Evolutionary conservation across 441 rosid genomes (phyloP).

Genomic region (Corymbia citriodora): DNA sequence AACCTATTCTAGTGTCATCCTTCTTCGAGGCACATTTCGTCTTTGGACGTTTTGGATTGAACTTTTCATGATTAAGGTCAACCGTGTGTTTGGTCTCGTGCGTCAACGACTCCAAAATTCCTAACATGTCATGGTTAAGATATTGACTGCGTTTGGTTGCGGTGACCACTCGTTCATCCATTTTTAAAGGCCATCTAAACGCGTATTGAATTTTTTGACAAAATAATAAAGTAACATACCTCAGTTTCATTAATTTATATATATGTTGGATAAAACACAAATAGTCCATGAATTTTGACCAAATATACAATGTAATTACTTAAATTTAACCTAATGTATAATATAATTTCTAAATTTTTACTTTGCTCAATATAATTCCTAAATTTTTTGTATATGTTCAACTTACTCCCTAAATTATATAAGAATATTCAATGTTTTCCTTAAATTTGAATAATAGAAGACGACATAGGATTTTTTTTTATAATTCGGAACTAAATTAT

Average conservation of each 20-base stretch:
- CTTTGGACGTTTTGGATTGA: background rate
- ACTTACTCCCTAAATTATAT: too few species aligned
- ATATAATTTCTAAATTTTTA: too few species aligned
- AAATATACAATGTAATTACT: too few species aligned
- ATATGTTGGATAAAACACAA: background rate
- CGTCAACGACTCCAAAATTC: background rate
- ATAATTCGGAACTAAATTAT: too few species aligned
- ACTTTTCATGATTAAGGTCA: background rate
- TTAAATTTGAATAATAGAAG: background rate
- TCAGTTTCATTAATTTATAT: background rate
- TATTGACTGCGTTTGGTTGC: fast-evolving
- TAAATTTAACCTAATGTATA: too few species aligned
- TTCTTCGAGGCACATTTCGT: background rate
- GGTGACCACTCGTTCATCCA: background rate
- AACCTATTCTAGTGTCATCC: background rate
- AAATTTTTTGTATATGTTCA: too few species aligned
- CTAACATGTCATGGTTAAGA: background rate
- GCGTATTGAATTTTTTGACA: fast-evolving
- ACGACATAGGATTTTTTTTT: too few species aligned
- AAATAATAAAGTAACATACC: background rate
- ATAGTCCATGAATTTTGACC: too few species aligned
- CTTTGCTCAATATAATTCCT: fast-evolving
- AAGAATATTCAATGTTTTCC: too few species aligned
- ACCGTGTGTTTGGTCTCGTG: background rate
- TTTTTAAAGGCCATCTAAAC: too few species aligned